These are phyloP conservation scores for Dactylellina leptospora DNA, from an alignment of 2,329 filamentous ascomycete species.

Conservation along the genomic window DNA sequence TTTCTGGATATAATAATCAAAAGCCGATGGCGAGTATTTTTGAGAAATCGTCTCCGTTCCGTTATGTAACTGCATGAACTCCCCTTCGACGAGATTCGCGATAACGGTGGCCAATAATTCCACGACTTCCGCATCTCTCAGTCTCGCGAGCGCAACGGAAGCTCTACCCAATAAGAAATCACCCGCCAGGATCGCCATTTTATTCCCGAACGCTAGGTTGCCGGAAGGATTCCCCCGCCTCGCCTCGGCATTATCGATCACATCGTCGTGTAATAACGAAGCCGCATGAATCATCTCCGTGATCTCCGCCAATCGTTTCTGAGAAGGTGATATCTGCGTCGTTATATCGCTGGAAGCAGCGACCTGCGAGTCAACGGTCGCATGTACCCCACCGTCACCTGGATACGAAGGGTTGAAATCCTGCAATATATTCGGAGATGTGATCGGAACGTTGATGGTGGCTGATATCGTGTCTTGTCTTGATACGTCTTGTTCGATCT, in stretches of 20 bases:
- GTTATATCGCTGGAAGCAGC: slow-evolving; percentile 56
- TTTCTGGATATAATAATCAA: slow-evolving; percentile 95
- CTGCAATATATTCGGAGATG: slow-evolving; percentile 70
- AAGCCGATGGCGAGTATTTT: slow-evolving; percentile 74
- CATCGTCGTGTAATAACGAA: slow-evolving; percentile 95
- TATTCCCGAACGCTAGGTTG: slow-evolving; percentile 96
- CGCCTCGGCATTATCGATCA: slow-evolving; percentile 90
- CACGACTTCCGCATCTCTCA: slow-evolving; percentile 91
- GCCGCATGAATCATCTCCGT: slow-evolving; percentile 97
- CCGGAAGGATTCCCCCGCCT: slow-evolving; percentile 85
- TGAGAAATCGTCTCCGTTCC: slow-evolving; percentile 39
- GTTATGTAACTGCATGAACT: slow-evolving; percentile 99
- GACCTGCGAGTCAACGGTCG: slow-evolving; percentile 17
- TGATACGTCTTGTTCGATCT: slow-evolving; percentile 62
- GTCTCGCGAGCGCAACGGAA: slow-evolving; percentile 87
- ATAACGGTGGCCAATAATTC: slow-evolving; percentile 96
- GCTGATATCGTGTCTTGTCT: slow-evolving; percentile 46
- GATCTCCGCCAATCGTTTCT: slow-evolving; percentile 91
- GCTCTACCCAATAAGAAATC: slow-evolving; percentile 93
- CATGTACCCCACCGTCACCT: neutral
- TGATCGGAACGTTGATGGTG: slow-evolving; percentile 69
- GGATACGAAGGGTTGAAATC: slow-evolving; percentile 78
- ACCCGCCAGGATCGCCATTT: slow-evolving; percentile 98
- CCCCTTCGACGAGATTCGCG: slow-evolving; percentile 95
- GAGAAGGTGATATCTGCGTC: slow-evolving; percentile 78